These are phyloP conservation scores for Starmerella floricola DNA, from an alignment of 805 yeast species.

Conservation along the genomic window DNA sequence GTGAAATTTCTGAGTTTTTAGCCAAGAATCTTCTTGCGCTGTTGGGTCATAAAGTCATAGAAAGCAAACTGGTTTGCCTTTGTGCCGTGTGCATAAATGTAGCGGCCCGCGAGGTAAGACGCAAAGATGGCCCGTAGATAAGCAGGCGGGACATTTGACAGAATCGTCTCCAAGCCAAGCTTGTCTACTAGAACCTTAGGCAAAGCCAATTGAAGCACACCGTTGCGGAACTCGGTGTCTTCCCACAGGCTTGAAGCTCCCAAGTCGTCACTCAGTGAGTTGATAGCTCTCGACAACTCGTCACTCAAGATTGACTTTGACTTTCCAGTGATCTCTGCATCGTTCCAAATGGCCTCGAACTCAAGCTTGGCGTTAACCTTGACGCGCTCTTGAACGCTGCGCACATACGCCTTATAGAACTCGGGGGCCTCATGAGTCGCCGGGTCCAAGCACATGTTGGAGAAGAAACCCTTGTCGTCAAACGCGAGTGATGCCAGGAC, in stretches of 20 bases:
- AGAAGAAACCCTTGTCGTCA: slow-evolving; percentile 69
- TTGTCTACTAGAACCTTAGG: slow-evolving; percentile 58
- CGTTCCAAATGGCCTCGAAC: slow-evolving; percentile 76
- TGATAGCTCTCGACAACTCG: slow-evolving; percentile 68
- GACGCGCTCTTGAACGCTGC: slow-evolving; percentile 66
- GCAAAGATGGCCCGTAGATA: slow-evolving; percentile 84
- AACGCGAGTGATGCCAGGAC: slow-evolving; percentile 89
- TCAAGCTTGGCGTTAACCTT: slow-evolving; percentile 69
- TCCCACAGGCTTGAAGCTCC: slow-evolving; percentile 75
- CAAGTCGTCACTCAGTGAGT: slow-evolving; percentile 73
- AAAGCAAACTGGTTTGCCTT: slow-evolving; percentile 55
- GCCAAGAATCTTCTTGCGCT: slow-evolving; percentile 14
- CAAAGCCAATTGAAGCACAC: slow-evolving; percentile 61
- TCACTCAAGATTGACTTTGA: slow-evolving; percentile 61
- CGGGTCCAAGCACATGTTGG: slow-evolving; percentile 55
- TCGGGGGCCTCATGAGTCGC: slow-evolving; percentile 45
- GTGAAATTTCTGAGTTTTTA: neutral
- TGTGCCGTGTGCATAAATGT: slow-evolving; percentile 70
- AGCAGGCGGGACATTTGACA: slow-evolving; percentile 71
- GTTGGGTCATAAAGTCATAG: slow-evolving; percentile 33
- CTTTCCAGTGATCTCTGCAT: slow-evolving; percentile 50
- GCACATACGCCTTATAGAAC: slow-evolving; percentile 74
- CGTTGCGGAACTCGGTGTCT: slow-evolving; percentile 64
- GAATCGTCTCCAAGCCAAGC: slow-evolving; percentile 50
- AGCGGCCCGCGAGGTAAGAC: slow-evolving; percentile 69